phyloP scores from a whole-genome alignment of 495 filamentous ascomycete species.

The Penicillium roqueforti region DNA sequence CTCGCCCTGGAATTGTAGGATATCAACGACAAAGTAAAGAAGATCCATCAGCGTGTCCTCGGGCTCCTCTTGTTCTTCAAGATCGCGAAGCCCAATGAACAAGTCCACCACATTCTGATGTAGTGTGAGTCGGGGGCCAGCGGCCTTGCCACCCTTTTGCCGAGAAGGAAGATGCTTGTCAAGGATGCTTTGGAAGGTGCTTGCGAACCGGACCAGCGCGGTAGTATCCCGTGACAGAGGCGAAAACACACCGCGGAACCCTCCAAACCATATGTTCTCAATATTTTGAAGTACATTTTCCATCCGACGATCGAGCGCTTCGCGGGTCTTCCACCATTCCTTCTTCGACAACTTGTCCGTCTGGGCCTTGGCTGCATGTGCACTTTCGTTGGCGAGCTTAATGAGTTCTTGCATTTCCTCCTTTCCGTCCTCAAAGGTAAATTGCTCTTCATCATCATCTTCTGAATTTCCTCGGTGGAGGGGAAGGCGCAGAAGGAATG shows the following conservation, averaged over 20 bases:
- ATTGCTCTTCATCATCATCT: constrained; percentile 78
- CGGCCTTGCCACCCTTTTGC: constrained; percentile 53
- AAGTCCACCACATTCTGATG: constrained; percentile 78
- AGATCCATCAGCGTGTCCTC: constrained; percentile 85
- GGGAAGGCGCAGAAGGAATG: constrained; percentile 81
- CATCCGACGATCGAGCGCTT: constrained; percentile 71
- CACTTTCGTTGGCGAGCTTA: constrained; percentile 68
- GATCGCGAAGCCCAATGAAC: constrained; percentile 79
- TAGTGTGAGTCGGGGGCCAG: constrained; percentile 52
- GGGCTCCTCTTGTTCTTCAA: constrained; percentile 63
- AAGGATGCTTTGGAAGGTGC: constrained; percentile 73
- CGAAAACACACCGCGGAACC: constrained; percentile 87
- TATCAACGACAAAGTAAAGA: constrained; percentile 93
- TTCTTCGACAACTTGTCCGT: constrained; percentile 59
- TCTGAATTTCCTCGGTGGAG: constrained; percentile 74
- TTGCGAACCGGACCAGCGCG: constrained; percentile 67
- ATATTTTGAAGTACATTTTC: constrained; percentile 77
- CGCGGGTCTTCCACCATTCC: constrained; percentile 84
- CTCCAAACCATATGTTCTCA: constrained; percentile 90
- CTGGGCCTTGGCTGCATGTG: constrained; percentile 65
- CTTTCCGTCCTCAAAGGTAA: constrained; percentile 74
- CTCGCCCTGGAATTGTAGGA: constrained; percentile 94
- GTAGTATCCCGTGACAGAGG: constrained; percentile 56
- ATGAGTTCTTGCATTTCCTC: constrained; percentile 81
- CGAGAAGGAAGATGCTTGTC: constrained; percentile 87